These are phyloP conservation scores for Stylosanthes scabra DNA, from an alignment of 331 rosid species.

Conservation along the genomic window DNA sequence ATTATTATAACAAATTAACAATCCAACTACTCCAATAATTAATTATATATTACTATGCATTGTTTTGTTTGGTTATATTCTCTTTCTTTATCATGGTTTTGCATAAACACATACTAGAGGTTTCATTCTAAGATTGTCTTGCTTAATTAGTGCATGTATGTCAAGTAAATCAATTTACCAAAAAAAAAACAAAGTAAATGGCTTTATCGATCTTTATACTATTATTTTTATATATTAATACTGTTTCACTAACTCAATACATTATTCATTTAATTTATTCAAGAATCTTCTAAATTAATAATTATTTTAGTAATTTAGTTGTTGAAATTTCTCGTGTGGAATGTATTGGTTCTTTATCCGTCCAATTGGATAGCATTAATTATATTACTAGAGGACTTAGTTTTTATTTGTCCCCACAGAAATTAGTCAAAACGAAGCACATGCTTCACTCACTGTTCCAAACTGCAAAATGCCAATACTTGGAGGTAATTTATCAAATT, in stretches of 20 bases:
- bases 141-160: background rate
- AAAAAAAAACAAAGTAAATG: background rate
- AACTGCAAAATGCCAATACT: conserved; percentile 38
- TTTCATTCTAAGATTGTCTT: background rate
- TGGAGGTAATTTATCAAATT: background rate
- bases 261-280: background rate
- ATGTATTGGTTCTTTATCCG: conserved; percentile 12
- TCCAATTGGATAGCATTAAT: background rate
- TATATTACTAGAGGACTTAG: conserved; percentile 11
- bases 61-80: background rate
- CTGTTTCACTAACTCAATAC: too few relatives aligned
- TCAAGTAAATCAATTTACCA: background rate
- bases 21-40: conserved; percentile 16
- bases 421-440: conserved; percentile 53
- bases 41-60: background rate
- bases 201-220: background rate
- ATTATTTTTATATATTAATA: too few relatives aligned
- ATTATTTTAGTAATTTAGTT: background rate
- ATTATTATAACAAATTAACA: conserved; percentile 11
- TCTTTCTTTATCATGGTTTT: background rate
- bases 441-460: conserved; percentile 35
- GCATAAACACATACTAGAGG: background rate
- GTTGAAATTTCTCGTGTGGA: conserved; percentile 12
- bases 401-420: conserved; percentile 45
- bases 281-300: conserved; percentile 4